Conservation (phyloP, 805 yeast species). For the Lachancea dasiensis region DNA sequence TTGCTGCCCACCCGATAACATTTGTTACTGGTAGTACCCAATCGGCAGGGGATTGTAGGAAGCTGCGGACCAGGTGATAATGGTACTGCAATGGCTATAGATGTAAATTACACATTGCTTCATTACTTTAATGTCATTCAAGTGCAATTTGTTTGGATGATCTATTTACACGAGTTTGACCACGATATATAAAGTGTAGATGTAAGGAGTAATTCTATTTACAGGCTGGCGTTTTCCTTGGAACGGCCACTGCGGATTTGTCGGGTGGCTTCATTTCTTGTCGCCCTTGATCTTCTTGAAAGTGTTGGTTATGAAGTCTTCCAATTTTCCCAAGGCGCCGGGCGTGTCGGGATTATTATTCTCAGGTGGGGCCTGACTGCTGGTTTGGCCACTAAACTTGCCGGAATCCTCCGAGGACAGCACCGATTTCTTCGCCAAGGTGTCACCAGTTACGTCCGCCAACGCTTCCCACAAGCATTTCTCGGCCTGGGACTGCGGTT, state of each 20-base stretch:
- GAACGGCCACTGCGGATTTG: no score
- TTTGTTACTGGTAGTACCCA: no score
- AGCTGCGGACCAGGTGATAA: no score
- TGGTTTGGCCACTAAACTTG: background rate
- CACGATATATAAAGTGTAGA: no score
- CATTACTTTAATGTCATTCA: background rate
- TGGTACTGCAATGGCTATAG: background rate
- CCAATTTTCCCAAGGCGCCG: conserved; percentile 44
- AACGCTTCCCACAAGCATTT: conserved; percentile 86
- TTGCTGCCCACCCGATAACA: conserved; percentile 4
- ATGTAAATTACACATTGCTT: background rate
- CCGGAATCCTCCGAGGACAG: background rate
- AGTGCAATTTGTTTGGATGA: background rate
- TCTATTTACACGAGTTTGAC: conserved; percentile 2
- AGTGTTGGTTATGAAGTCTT: conserved; percentile 51
- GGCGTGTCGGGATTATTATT: conserved; percentile 26
- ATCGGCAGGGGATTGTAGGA: no score
- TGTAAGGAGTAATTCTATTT: conserved; percentile 1
- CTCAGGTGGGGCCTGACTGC: conserved; percentile 2
- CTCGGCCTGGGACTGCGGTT: conserved; percentile 79
- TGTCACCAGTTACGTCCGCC: conserved; percentile 85
- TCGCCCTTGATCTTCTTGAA: conserved; percentile 44
- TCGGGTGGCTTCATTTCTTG: conserved; percentile 9
- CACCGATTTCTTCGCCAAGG: conserved; percentile 59
- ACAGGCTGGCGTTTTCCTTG: conserved; percentile 3